These are phyloP conservation scores for Cryptococcus sp. DNA, from an alignment of 1,284 basidiomycete genomes.

Conservation along the genomic window DNA sequence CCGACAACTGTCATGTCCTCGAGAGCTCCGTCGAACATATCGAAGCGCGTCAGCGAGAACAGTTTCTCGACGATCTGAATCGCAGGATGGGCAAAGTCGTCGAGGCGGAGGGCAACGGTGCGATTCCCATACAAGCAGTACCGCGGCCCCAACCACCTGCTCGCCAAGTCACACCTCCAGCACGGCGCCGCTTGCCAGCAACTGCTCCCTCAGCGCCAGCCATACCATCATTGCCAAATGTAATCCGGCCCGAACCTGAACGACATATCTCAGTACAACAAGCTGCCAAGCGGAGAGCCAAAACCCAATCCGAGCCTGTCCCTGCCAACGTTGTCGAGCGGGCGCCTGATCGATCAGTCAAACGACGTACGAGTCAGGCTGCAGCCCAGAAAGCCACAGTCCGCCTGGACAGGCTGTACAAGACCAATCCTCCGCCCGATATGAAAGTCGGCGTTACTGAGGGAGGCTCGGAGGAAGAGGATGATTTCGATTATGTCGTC, in stretches of 20 bases:
- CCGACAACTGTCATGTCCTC: conserved; percentile 39
- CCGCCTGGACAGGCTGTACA: conserved; percentile 8
- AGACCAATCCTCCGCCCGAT: conserved; percentile 8
- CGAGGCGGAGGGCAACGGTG: conserved; percentile 4
- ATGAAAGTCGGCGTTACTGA: neutral
- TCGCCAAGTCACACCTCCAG: neutral
- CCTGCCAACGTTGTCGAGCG: neutral
- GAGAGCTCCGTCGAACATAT: conserved; percentile 43
- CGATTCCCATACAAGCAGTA: too few species aligned
- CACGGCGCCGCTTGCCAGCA: neutral
- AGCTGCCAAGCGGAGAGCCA: neutral
- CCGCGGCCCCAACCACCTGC: neutral
- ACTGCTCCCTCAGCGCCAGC: neutral
- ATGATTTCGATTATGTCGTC: conserved; percentile 11
- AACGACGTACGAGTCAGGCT: conserved; percentile 3
- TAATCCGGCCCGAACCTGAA: neutral
- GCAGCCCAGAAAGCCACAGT: conserved; percentile 10
- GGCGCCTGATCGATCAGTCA: neutral
- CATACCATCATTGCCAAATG: neutral
- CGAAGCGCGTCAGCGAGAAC: conserved; percentile 35
- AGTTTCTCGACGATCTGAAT: conserved; percentile 32
- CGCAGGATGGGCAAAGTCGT: conserved; percentile 29
- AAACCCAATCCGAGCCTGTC: neutral
- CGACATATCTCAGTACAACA: neutral
- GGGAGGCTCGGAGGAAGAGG: neutral